A percentile compares a stretch with the other conserved stretches of the same genome.
These are phyloP conservation scores for Pluteus cervinus DNA, from an alignment of 768 basidiomycete genomes.

Conservation along the genomic window DNA sequence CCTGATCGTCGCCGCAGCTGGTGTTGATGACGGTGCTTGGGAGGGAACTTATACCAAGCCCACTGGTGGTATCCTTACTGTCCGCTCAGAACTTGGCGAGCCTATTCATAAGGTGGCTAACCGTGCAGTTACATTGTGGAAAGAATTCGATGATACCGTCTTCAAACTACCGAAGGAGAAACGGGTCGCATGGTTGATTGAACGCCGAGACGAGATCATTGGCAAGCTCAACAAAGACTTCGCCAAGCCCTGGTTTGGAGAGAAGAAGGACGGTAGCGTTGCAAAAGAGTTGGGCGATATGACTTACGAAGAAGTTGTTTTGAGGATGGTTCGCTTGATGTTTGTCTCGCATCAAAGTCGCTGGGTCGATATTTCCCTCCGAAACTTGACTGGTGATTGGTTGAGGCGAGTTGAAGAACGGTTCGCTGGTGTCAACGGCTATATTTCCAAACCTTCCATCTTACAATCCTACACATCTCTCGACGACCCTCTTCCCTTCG, in stretches of 20 bases:
- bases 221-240: constrained; percentile 92
- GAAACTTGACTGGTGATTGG: constrained; percentile 97
- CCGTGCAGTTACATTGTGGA: constrained; percentile 96
- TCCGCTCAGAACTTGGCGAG: constrained; percentile 95
- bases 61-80: constrained; percentile 94
- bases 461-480: constrained; percentile 80
- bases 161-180: constrained; percentile 97
- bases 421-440: constrained; percentile 84
- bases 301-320: constrained; percentile 96
- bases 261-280: constrained; percentile 86
- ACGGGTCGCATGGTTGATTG: constrained; percentile 78
- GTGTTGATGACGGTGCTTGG: constrained; percentile 86
- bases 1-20: constrained; percentile 90
- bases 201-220: constrained; percentile 87
- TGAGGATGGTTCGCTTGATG: constrained; percentile 92
- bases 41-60: constrained; percentile 93
- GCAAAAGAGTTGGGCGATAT: constrained; percentile 89
- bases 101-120: constrained; percentile 99
- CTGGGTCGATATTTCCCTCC: constrained; percentile 89
- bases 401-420: constrained; percentile 92
- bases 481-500: constrained; percentile 74
- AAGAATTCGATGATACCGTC: constrained; percentile 95
- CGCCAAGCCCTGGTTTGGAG: constrained; percentile 94
- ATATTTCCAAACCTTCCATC: constrained; percentile 72
- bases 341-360: constrained; percentile 86